Base-by-base conservation (phyloP, 495 filamentous ascomycete species). In the Pyronema omphalodes region DNA sequence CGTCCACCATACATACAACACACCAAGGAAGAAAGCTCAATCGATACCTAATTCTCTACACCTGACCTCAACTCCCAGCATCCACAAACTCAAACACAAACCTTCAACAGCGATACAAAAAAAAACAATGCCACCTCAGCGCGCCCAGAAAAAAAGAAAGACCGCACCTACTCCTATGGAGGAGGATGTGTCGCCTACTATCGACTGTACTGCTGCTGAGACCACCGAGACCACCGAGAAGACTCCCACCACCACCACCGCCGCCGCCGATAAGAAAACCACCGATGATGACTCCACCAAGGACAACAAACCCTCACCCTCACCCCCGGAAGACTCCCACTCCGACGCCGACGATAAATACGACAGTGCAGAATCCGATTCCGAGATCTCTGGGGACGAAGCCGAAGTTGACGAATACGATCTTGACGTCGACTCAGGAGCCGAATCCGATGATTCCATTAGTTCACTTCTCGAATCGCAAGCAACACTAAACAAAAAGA, bases 161-260 rank as follows among this genome's bases (percentile, higher is more conserved):
- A 52, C 50, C 19, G 14, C 9, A 8, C 15, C 19, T 29, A n/a
- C 39, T 18, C 9, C 50, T 3, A 82, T 80, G 84, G 69, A 93
- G 93, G 86, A 86, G 94, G 0, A 89, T 77, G 6, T 80, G 80
- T n/a, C 83, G 9, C n/a, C 37, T 11, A 37, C 51, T 15, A 9
- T 9, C 14, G 51, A 4, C 18, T 12, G 17, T 12, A 9, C 58
- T 9, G 23, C 19, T 18, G 9, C 39, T 9, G 19, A 35, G 14
- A 82, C 81, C 84, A 68, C 93, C 93, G 86, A 86, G 94, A 0
- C 91, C 78, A 7, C 87, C 88, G 71, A 82, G 85, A 7, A 81
- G 80, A n/a, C 83, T 7, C 9, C 36, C 7, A 34, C 51, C 37
- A 8, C 34, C 15, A 37, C 3, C 39, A 33, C 45, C 14, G 17